Percentiles rank a stretch among this genome's conserved stretches.
Evolutionary conservation across 768 basidiomycete species (phyloP).

Genomic region (Lenzites betulinus): DNA sequence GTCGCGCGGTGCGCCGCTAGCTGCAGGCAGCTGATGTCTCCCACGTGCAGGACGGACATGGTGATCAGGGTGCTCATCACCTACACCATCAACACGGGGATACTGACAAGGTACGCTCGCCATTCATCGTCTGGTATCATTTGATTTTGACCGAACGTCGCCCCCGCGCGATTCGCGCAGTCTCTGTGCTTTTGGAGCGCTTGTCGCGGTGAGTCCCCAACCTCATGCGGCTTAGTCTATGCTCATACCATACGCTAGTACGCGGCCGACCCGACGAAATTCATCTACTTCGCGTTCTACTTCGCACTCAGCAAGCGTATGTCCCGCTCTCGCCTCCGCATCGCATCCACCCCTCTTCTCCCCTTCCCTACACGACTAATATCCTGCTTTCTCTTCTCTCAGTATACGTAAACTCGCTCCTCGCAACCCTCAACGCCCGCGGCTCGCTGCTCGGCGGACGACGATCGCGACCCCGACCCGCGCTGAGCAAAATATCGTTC

Average conservation of each 20-base stretch:
- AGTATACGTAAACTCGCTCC: constrained; percentile 27
- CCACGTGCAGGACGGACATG: constrained; percentile 13
- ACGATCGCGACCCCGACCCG: not conserved
- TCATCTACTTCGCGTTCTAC: constrained; percentile 25
- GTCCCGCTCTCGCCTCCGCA: not conserved
- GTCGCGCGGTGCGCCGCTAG: not conserved
- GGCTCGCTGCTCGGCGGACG: constrained; percentile 14
- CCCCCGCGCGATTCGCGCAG: not conserved
- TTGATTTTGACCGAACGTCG: not conserved
- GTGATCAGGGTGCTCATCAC: constrained; percentile 15
- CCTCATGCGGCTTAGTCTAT: too few species aligned
- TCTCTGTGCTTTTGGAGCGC: constrained; percentile 17
- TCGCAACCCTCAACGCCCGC: constrained; percentile 26
- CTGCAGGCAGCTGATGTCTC: not conserved
- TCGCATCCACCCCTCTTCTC: not conserved
- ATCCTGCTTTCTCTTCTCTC: not conserved
- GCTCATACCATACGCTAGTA: constrained; percentile 6
- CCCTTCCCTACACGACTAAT: not conserved
- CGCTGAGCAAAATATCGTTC: constrained; percentile 4
- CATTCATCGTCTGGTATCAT: not conserved
- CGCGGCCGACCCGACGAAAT: constrained; percentile 11
- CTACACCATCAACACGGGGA: constrained; percentile 23
- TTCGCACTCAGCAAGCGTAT: constrained; percentile 22
- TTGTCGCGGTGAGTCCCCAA: constrained; percentile 14
- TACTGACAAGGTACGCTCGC: constrained; percentile 19